These are phyloP conservation scores for Amesomyces nigricolor DNA, from an alignment of 2,329 filamentous ascomycete species.

Conservation along the genomic window DNA sequence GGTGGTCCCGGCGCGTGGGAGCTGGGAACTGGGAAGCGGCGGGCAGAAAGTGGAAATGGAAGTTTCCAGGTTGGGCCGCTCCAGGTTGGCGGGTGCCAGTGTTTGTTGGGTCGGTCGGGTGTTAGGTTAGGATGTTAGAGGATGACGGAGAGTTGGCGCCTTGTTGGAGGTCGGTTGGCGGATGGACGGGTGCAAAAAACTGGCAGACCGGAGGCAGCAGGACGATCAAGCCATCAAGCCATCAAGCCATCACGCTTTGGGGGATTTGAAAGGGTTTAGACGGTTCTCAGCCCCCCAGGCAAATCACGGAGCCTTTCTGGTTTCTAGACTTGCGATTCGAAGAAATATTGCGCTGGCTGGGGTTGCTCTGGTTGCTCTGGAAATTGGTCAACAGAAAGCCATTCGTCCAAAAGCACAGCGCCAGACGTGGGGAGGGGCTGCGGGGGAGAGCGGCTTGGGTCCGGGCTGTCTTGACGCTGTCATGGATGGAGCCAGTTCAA, in stretches of 20 bases:
- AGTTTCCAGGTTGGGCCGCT: not conserved
- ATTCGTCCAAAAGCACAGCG: constrained; percentile 20
- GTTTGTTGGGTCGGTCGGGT: too few species aligned
- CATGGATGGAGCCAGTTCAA: too few species aligned
- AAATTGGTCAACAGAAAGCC: constrained; percentile 16
- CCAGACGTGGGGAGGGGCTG: constrained; percentile 1
- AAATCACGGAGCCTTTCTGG: constrained; percentile 20
- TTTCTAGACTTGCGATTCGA: constrained; percentile 23
- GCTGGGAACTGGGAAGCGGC: not conserved
- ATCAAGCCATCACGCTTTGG: constrained; percentile 17
- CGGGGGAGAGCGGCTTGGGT: constrained; percentile 12
- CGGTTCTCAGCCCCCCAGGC: constrained; percentile 21
- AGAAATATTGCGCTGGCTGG: constrained; percentile 27
- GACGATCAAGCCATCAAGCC: constrained; percentile 19
- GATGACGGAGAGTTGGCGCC: not conserved
- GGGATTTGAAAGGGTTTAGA: constrained; percentile 27
- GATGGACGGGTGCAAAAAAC: constrained; percentile 15
- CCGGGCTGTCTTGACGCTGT: not conserved
- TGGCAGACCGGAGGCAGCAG: constrained; percentile 8
- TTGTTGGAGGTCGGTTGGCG: not conserved
- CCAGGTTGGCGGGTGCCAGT: not conserved
- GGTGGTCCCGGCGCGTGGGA: constrained; percentile 2
- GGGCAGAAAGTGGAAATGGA: constrained; percentile 2
- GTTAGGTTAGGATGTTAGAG: too few species aligned
- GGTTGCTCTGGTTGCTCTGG: constrained; percentile 23